These are phyloP conservation scores for Aspergillus fructus DNA, from an alignment of 2,329 filamentous ascomycete species.

Conservation along the genomic window DNA sequence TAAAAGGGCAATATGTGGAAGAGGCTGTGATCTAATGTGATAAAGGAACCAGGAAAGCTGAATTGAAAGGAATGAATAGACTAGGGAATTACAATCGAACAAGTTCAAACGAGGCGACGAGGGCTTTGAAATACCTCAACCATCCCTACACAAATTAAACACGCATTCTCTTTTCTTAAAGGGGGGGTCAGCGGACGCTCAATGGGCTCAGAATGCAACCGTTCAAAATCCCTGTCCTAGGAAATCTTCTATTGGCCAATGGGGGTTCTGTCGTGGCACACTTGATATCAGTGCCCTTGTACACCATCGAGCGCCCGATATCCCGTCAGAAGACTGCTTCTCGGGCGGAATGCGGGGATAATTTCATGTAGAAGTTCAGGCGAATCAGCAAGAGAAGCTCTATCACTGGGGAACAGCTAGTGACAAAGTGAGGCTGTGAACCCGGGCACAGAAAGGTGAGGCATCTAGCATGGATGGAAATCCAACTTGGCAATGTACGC, in stretches of 20 bases:
- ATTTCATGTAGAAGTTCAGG: not conserved
- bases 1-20: not conserved
- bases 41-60: not conserved
- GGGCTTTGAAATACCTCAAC: slow-evolving; percentile 7
- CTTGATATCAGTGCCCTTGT: slow-evolving; percentile 1
- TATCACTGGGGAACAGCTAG: not conserved
- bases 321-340: not conserved
- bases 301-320: slow-evolving; percentile 7
- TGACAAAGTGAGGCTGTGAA: slow-evolving; percentile 6
- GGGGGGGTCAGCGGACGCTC: slow-evolving; percentile 3
- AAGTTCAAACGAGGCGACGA: not conserved
- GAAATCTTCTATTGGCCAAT: slow-evolving; percentile 10
- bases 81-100: not conserved
- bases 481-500: not conserved
- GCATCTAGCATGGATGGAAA: slow-evolving; percentile 7
- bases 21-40: not conserved
- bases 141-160: not conserved
- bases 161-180: slow-evolving; percentile 6
- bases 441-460: slow-evolving; percentile 12
- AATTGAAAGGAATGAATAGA: not conserved
- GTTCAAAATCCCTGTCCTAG: slow-evolving; percentile 11
- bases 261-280: not conserved
- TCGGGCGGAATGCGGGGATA: slow-evolving; percentile 1
- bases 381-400: slow-evolving; percentile 5
- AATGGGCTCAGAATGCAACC: slow-evolving; percentile 2